Evolutionary conservation across 768 basidiomycete genomes (phyloP), one percentile per base, ranked within the genome.

Genomic region (Lactarius hatsudake): DNA sequence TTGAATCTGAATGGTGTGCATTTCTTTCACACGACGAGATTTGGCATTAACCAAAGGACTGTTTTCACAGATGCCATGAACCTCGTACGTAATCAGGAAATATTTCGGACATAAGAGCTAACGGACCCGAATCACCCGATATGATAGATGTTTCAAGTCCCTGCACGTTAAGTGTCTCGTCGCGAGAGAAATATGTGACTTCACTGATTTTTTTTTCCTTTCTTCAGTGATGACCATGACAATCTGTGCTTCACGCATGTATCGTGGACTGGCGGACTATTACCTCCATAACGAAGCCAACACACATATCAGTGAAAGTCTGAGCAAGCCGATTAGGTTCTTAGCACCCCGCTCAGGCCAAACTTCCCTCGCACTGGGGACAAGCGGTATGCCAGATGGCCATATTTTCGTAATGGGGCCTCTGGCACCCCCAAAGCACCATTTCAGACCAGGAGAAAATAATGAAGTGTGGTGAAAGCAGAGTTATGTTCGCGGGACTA

Each of bases 1-100:
- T 40, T 66, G 32, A 23, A 66, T 45, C 32, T 36, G 34, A 66
- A 61, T n/a, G 54, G 65, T 66, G 26, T 10, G 59, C n/a, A 23
- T 17, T 18, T 42, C 32, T 45, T 15, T 51, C 40, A 30, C 12
- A 17, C n/a, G 9, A 34, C 12, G 4, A 66, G 10, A 48, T 23
- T 9, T 23, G 7, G 45, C 15, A 20, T 2, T 61, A 2, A 60
- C 32, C 12, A 17, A 40, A 38, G 1, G 38, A 17, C 9, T 13
- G 30, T 28, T 45, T 15, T 38, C 38, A 30, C 12, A 66, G 65
- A 59, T 1, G 7, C 54, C 4, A 55, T 61, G 65, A 45, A 66
- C 36, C 32, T n/a, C 5, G 65, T 66, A 38, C 2, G 65, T 57
- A 36, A 48, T 23, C 28, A 17, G 12, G 45, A 13, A 42, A 38